phyloP scores from a whole-genome alignment of 208 protist genomes.

The Crithidia brevicula region DNA sequence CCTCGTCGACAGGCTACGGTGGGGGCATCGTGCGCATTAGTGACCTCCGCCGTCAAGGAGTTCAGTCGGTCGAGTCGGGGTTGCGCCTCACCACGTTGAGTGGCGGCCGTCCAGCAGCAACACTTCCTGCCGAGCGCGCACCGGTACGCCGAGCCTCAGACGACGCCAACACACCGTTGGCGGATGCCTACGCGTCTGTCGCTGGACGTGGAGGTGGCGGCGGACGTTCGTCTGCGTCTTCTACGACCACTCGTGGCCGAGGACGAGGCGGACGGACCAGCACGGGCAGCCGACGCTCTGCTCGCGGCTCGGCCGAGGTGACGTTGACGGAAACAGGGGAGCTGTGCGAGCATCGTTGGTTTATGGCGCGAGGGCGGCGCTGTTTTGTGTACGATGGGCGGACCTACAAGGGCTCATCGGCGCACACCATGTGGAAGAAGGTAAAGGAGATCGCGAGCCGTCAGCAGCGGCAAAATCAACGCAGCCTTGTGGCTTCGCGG shows the following conservation, averaged over 20 bases:
- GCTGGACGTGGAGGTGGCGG: too few relatives aligned
- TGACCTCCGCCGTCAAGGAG: constrained; percentile 47
- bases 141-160: neutral
- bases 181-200: neutral
- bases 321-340: constrained; percentile 43
- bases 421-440: constrained; percentile 72
- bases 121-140: neutral
- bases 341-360: constrained; percentile 65
- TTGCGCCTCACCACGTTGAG: constrained; percentile 18
- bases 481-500: too few relatives aligned
- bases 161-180: neutral
- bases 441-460: constrained; percentile 37
- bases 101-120: neutral
- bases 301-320: constrained; percentile 12
- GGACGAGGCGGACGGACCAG: neutral
- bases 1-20: constrained; percentile 37
- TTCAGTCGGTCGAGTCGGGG: constrained; percentile 17
- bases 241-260: neutral
- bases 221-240: neutral
- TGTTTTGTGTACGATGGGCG: constrained; percentile 66
- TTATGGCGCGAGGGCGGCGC: constrained; percentile 53
- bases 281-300: neutral
- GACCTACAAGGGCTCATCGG: constrained; percentile 61
- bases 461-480: neutral
- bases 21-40: constrained; percentile 76